Base-by-base conservation (phyloP, 495 filamentous ascomycete genomes). In the Neurospora cerealis region DNA sequence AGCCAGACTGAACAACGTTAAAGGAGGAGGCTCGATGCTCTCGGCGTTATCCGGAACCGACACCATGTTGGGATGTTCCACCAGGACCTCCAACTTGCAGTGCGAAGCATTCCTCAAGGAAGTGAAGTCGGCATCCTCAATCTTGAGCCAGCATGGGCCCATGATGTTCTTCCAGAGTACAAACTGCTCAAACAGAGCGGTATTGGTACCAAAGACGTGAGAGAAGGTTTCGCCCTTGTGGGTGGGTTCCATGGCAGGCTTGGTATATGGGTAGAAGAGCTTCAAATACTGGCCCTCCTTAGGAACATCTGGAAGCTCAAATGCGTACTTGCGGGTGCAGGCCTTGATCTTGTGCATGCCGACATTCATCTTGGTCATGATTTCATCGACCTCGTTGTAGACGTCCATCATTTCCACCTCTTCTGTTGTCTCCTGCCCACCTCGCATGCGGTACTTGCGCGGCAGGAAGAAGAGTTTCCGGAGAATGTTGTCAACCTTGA, bases 121-220 rank as follows among this genome's bases (percentile, higher is more conserved):
- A 15, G 87, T 86, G 81, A 97, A 97, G 79, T 97, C 89, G 41
- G 91, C 92, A 72, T 91, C 91, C 74, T 93, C 87, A 73, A 99
- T 94, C 78, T 89, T 92, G 21, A 99, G 87, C 96, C 96, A 99
- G 83, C 96, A 99, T 13, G 96, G 96, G 0, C 96, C 96, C 94
- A 97, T 98, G 73, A 99, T 92, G 75, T 95, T 94, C 82, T 96
- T 97, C 93, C 94, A 98, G 15, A 99, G 87, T 17, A 98, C 96
- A 78, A 99, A 99, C 78, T 99, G 96, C 78, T 99, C 96, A 75
- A 99, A 99, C 1, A 98, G 85, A 3, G 93, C 89, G 0, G 96
- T 99, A 79, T 96, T 97, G 62, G 93, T 92, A 60, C 96, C 96
- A 75, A 99, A 99, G 54, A 97, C 93, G 70, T 93, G 91, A 5